These are phyloP conservation scores for Actinidia chinensis DNA, from an alignment of 179 eudicot species.

Conservation along the genomic window DNA sequence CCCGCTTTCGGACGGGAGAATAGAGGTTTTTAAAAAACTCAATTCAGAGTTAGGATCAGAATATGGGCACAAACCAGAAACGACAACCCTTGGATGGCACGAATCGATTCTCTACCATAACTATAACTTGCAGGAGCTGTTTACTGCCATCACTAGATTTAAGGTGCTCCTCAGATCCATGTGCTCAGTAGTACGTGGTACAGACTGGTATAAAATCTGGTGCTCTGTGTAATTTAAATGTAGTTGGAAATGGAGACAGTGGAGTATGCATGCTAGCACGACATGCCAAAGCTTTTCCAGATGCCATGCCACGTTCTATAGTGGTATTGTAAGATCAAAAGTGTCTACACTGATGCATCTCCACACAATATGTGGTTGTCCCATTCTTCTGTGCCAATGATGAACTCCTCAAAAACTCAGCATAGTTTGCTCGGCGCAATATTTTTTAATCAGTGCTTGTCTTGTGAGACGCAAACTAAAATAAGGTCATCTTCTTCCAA, in stretches of 20 bases:
- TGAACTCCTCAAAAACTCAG: conserved; percentile 67
- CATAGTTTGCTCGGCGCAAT: conserved; percentile 43
- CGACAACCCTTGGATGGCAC: conserved; percentile 37
- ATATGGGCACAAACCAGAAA: conserved; percentile 45
- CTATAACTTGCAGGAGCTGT: conserved; percentile 23
- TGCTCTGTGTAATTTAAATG: conserved; percentile 31
- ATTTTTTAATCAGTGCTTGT: conserved; percentile 37
- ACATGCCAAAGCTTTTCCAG: conserved; percentile 53
- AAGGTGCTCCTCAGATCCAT: conserved; percentile 32
- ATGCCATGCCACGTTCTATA: conserved; percentile 48
- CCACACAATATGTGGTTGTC: conserved; percentile 27
- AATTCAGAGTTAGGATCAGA: conserved; percentile 40
- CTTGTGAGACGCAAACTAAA: conserved; percentile 37
- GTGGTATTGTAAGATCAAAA: conserved; percentile 37
- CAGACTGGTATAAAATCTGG: conserved; percentile 51
- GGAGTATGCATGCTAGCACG: conserved; percentile 60
- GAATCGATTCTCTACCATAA: conserved; percentile 17
- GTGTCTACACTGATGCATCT: conserved; percentile 32
- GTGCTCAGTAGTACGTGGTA: conserved; percentile 60
- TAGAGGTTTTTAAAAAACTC: conserved; percentile 38
- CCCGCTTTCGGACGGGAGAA: conserved; percentile 64
- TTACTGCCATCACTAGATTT: conserved; percentile 28
- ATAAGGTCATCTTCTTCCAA: conserved; percentile 23
- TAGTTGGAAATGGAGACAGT: conserved; percentile 46
- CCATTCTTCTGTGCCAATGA: conserved; percentile 36